A percentile compares a stretch with the other conserved stretches of the same genome.
phyloP scores from a whole-genome alignment of 176 grass and related monocot species.

The Alopecurus myosuroides region DNA sequence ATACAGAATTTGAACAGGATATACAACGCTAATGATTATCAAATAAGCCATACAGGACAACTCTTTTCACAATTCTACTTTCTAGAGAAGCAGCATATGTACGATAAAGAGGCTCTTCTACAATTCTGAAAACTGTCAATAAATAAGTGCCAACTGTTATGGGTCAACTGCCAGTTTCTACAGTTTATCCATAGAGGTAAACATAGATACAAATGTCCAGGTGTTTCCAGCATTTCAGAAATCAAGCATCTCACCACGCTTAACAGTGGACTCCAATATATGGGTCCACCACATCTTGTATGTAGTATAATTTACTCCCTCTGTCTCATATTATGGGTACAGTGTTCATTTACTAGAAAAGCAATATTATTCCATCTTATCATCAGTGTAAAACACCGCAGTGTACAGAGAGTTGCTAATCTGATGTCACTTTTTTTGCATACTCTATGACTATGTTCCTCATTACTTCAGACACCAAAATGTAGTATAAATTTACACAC shows the following conservation, averaged over 20 bases:
- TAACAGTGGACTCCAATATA: background rate
- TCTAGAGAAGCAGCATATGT: background rate
- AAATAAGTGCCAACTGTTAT: background rate
- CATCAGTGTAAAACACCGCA: background rate
- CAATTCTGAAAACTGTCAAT: background rate
- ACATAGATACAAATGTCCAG: background rate
- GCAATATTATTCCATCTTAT: background rate
- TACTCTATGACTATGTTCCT: background rate
- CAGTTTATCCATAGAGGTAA: background rate
- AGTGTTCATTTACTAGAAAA: background rate
- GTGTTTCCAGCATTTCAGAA: background rate
- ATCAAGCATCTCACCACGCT: background rate
- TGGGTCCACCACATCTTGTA: background rate
- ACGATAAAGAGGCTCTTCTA: background rate
- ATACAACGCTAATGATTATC: background rate
- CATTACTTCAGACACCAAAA: background rate
- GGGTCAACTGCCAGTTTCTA: background rate
- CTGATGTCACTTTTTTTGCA: background rate
- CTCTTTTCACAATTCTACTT: background rate
- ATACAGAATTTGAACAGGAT: background rate
- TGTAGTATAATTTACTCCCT: background rate
- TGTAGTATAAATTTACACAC: background rate
- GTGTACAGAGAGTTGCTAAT: background rate
- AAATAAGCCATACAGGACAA: background rate
- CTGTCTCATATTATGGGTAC: no score